phyloP scores from a whole-genome alignment of 768 basidiomycete genomes.

The Lenzites betulinus region DNA sequence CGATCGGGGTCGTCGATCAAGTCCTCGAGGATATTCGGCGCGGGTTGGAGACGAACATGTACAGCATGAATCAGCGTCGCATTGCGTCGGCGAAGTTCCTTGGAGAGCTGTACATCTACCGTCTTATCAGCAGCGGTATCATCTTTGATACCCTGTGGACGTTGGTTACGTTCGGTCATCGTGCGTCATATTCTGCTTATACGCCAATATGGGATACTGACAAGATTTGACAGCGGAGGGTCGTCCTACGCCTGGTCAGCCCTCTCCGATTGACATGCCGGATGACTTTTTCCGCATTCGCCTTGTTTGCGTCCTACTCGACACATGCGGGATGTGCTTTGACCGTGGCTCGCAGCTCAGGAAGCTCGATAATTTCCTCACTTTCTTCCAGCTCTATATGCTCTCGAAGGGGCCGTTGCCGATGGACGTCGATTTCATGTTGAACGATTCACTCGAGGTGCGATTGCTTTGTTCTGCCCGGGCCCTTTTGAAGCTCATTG shows the following conservation, averaged over 20 bases:
- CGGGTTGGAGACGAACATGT: conserved; percentile 92
- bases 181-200: conserved; percentile 49
- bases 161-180: conserved; percentile 92
- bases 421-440: conserved; percentile 98
- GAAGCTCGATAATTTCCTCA: conserved; percentile 90
- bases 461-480: conserved; percentile 7
- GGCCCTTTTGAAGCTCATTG: background rate
- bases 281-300: conserved; percentile 97
- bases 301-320: conserved; percentile 87
- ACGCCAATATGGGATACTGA: conserved; percentile 10
- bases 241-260: conserved; percentile 77
- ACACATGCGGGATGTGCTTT: conserved; percentile 98
- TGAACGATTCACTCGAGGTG: conserved; percentile 92
- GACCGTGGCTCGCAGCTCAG: conserved; percentile 90
- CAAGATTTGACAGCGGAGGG: conserved; percentile 67
- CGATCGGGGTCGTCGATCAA: conserved; percentile 88
- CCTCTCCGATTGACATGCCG: conserved; percentile 81
- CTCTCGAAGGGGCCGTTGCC: conserved; percentile 88
- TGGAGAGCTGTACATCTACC: conserved; percentile 96
- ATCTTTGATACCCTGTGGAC: conserved; percentile 96
- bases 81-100: conserved; percentile 92
- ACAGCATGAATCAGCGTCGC: conserved; percentile 92
- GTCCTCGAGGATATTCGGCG: conserved; percentile 90
- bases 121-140: conserved; percentile 83
- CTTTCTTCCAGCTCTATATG: conserved; percentile 94